Percentiles rank a stretch among this genome's conserved stretches.
Conservation (phyloP, 2,329 filamentous ascomycete genomes). For the Nothophoma quercina region DNA sequence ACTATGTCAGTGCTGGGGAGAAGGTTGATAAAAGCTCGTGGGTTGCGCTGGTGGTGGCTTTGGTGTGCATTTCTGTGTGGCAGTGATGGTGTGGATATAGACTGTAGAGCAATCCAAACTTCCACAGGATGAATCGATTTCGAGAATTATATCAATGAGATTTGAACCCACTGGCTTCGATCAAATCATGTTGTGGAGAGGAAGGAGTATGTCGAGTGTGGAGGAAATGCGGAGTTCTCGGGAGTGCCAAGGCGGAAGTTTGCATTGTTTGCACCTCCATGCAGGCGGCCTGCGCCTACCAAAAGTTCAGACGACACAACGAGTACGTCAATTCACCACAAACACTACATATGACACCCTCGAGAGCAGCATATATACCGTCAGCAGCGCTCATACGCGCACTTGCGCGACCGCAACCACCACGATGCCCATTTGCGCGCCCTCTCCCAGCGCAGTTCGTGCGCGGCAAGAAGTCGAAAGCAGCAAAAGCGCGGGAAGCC, state of each 20-base stretch:
- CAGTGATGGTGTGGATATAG: neutral
- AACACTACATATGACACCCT: conserved; percentile 6
- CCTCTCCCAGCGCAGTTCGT: conserved; percentile 23
- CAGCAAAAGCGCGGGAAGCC: conserved; percentile 18
- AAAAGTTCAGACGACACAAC: conserved; percentile 16
- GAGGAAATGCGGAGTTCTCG: conserved; percentile 26
- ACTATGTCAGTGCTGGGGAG: conserved; percentile 7
- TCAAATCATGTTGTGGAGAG: no score
- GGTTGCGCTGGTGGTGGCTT: conserved; percentile 9
- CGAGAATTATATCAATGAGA: no score
- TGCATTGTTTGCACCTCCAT: conserved; percentile 20
- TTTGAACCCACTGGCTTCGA: no score
- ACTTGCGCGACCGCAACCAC: conserved; percentile 29
- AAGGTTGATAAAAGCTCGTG: conserved; percentile 6
- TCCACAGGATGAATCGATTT: no score
- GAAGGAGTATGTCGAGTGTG: no score
- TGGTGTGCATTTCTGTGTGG: neutral
- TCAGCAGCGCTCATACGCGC: conserved; percentile 36
- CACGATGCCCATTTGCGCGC: conserved; percentile 28
- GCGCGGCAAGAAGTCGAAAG: conserved; percentile 34
- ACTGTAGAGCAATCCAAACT: no score
- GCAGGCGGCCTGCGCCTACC: conserved; percentile 13
- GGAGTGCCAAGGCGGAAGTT: conserved; percentile 34
- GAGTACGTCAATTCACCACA: neutral
- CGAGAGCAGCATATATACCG: conserved; percentile 35